Evolutionary conservation across 2,329 filamentous ascomycete species (phyloP).

Genomic region (Scedosporium minutisporum): DNA sequence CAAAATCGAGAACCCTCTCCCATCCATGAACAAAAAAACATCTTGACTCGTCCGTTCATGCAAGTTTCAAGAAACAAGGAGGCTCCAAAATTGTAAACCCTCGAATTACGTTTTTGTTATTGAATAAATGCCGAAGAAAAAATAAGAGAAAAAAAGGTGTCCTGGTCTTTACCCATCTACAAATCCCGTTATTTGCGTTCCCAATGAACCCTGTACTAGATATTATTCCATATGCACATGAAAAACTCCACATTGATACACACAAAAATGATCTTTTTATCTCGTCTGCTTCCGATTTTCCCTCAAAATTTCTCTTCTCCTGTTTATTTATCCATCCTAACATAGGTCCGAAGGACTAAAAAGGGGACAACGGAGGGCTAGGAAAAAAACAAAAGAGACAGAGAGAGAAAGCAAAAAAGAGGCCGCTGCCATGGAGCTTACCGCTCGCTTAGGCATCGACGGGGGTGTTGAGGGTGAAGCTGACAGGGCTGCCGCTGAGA

Average conservation of each 20-base stretch:
- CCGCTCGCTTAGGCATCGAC: background rate
- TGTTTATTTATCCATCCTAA: background rate
- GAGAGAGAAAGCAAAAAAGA: background rate
- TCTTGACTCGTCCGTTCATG: background rate
- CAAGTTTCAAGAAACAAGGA: background rate
- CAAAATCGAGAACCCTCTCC: background rate
- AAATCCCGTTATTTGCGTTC: background rate
- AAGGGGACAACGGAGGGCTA: too few relatives aligned
- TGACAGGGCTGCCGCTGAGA: conserved; percentile 32
- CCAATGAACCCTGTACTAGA: background rate
- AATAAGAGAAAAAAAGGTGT: background rate
- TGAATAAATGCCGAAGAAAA: background rate
- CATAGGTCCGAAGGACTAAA: background rate
- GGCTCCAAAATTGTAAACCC: background rate
- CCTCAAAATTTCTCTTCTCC: background rate
- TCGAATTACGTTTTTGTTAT: background rate
- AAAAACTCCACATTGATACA: background rate
- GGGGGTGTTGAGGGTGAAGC: conserved; percentile 21
- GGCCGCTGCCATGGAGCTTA: background rate
- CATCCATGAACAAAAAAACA: background rate
- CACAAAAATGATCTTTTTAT: background rate
- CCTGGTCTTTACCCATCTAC: background rate
- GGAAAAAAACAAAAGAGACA: background rate
- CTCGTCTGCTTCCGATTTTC: background rate
- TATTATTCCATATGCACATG: background rate